phyloP scores from a whole-genome alignment of 768 basidiomycete genomes.

The Ramaria rubella region DNA sequence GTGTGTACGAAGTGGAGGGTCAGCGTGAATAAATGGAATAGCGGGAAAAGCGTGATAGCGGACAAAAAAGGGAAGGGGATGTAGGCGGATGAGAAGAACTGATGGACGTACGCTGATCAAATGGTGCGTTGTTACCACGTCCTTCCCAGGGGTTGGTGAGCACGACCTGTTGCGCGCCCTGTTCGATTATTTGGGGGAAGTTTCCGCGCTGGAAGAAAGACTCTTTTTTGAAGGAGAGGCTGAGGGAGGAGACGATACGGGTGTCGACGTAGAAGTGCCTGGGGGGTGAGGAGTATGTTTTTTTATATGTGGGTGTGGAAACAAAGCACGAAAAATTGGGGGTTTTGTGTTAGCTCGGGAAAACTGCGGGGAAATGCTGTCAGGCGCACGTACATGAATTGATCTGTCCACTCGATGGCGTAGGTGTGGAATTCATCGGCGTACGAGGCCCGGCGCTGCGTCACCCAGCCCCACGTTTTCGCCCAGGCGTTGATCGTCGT shows the following conservation, averaged over 20 bases:
- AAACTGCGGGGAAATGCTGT: no score
- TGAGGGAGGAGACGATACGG: constrained; percentile 45
- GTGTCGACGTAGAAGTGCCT: constrained; percentile 45
- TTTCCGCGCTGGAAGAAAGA: constrained; percentile 45
- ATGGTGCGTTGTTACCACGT: constrained; percentile 48
- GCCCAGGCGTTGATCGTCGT: constrained; percentile 33
- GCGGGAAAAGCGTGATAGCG: constrained; percentile 4
- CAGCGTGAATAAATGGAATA: not conserved
- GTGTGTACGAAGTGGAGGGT: constrained; percentile 12
- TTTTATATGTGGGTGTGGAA: no score
- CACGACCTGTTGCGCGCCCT: constrained; percentile 35
- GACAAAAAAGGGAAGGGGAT: not conserved
- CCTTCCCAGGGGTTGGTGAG: constrained; percentile 45
- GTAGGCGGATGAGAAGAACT: not conserved
- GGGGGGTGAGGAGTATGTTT: not conserved
- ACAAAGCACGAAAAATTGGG: no score
- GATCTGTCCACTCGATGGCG: constrained; percentile 52
- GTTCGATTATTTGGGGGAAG: constrained; percentile 44
- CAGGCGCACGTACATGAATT: constrained; percentile 33
- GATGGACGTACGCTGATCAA: constrained; percentile 37
- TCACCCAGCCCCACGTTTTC: constrained; percentile 38
- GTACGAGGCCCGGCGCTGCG: constrained; percentile 39
- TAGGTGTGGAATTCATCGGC: constrained; percentile 47
- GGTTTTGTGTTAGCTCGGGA: not conserved
- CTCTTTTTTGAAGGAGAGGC: constrained; percentile 38